A percentile compares a stretch with the other conserved stretches of the same genome.
phyloP scores from a whole-genome alignment of 495 filamentous ascomycete species.

The Astrothelium macrocarpum region DNA sequence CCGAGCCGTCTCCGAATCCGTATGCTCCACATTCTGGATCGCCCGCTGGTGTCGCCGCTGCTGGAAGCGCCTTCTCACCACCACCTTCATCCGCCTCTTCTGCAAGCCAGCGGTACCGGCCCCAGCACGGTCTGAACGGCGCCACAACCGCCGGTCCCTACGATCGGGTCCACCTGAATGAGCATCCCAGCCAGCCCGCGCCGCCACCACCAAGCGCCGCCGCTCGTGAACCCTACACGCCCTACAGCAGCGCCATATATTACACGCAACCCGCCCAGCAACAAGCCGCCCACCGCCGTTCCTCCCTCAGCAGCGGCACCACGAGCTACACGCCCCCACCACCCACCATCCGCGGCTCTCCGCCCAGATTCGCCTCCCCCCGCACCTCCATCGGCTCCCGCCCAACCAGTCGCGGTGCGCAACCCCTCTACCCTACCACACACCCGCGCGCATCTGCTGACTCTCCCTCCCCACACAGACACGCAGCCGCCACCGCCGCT shows the following conservation, averaged over 20 bases:
- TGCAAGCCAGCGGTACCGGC: conserved; percentile 20
- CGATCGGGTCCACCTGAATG: neutral
- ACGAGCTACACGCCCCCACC: neutral
- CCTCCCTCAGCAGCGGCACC: neutral
- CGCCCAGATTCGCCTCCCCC: neutral
- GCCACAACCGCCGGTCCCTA: neutral
- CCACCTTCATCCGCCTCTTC: conserved; percentile 14
- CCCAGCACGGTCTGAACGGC: neutral
- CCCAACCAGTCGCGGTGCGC: neutral
- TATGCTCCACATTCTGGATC: neutral
- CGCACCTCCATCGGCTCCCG: neutral
- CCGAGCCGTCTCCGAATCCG: neutral
- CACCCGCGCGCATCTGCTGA: neutral
- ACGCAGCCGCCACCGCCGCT: neutral
- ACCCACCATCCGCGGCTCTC: neutral
- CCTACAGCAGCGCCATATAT: neutral
- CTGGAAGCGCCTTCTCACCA: neutral
- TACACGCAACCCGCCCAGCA: neutral
- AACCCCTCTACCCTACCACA: neutral
- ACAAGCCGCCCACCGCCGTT: neutral
- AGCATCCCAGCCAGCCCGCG: neutral
- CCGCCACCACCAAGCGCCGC: neutral
- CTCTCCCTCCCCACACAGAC: neutral
- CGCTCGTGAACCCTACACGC: neutral
- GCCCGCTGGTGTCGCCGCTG: neutral